These are phyloP conservation scores for Sporothrix mexicana DNA, from an alignment of 2,329 filamentous ascomycete species.

Conservation along the genomic window DNA sequence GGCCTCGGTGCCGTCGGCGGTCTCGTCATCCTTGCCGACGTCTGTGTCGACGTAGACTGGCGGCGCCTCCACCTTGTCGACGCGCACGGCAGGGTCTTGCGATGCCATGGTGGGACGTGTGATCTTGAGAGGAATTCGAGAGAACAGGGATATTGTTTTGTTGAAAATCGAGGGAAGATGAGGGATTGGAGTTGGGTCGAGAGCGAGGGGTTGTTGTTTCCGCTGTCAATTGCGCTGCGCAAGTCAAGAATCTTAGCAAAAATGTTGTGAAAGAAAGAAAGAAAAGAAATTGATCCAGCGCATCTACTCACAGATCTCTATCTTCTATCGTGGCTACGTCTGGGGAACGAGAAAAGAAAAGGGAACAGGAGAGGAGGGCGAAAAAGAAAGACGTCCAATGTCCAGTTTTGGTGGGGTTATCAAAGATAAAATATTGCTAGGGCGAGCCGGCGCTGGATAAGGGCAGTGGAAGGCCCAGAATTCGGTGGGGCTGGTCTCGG, in stretches of 20 bases:
- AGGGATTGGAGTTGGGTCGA: background rate
- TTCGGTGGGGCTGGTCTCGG: constrained; percentile 35
- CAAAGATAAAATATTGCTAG: constrained; percentile 29
- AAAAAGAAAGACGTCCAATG: background rate
- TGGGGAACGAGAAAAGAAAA: background rate
- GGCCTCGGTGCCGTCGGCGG: constrained; percentile 70
- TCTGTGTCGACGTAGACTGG: constrained; percentile 81
- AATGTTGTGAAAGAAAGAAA: background rate
- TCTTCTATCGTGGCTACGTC: constrained; percentile 15
- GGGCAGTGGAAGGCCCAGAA: constrained; percentile 27
- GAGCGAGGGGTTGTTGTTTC: background rate
- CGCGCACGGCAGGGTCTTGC: constrained; percentile 58
- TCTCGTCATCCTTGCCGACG: constrained; percentile 71
- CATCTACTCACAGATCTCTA: background rate
- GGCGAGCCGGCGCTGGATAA: constrained; percentile 23
- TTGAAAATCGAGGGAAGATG: background rate
- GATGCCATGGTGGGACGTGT: constrained; percentile 30
- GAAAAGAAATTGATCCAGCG: background rate
- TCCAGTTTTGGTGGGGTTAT: constrained; percentile 24
- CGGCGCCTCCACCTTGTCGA: constrained; percentile 45
- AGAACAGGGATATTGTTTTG: background rate
- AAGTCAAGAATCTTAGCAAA: background rate
- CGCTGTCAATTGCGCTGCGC: constrained; percentile 16
- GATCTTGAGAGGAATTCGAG: background rate
- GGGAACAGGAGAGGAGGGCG: background rate